phyloP scores from a whole-genome alignment of 371 early-diverging fungal species.

The Entomophthora muscae region DNA sequence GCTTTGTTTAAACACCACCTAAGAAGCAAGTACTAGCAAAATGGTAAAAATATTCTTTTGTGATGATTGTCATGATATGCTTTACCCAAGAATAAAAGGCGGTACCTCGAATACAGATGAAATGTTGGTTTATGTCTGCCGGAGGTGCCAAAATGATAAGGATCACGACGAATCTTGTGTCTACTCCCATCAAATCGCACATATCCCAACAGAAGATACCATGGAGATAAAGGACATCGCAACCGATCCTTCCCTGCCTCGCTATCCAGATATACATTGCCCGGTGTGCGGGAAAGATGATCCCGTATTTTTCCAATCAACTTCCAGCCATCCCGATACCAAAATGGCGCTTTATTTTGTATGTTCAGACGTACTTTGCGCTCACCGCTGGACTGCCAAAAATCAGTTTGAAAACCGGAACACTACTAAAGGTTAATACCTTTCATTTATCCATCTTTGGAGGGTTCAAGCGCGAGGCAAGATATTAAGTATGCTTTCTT shows the following conservation, averaged over 20 bases:
- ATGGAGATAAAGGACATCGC: constrained; percentile 58
- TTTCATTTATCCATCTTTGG: too few species aligned
- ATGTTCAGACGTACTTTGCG: constrained; percentile 60
- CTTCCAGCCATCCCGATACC: constrained; percentile 58
- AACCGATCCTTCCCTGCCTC: constrained; percentile 45
- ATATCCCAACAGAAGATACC: constrained; percentile 60
- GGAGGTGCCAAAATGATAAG: constrained; percentile 84
- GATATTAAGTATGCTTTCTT: too few species aligned
- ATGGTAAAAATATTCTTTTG: neutral
- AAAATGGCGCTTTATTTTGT: constrained; percentile 86
- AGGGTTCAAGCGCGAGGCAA: too few species aligned
- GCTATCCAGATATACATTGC: constrained; percentile 21
- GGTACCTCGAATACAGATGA: constrained; percentile 14
- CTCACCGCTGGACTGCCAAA: constrained; percentile 44
- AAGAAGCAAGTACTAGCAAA: neutral
- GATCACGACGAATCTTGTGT: constrained; percentile 65
- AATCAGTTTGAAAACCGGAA: neutral
- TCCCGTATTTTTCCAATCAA: constrained; percentile 85
- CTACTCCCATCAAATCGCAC: constrained; percentile 67
- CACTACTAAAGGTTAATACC: too few species aligned
- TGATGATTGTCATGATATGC: constrained; percentile 64
- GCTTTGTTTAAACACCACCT: too few species aligned
- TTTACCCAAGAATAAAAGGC: constrained; percentile 91
- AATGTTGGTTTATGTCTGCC: constrained; percentile 72
- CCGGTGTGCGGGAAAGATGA: constrained; percentile 50